phyloP scores from a whole-genome alignment of 202 grass and related monocot genomes.

The Musa balbisiana region DNA sequence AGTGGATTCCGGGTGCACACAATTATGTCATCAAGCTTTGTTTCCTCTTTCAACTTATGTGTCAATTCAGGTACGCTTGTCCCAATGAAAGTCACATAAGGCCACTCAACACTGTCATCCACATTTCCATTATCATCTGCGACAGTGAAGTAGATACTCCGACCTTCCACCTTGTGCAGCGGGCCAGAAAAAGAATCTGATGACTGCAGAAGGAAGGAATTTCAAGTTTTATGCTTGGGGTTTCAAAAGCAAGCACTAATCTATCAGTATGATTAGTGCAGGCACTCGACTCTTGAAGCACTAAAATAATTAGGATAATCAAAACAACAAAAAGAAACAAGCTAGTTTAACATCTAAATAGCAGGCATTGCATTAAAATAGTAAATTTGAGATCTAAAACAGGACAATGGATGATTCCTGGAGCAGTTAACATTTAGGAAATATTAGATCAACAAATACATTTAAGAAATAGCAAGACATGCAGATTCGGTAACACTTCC shows the following conservation, averaged over 20 bases:
- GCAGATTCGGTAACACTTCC: background rate
- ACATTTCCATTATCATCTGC: constrained; percentile 50
- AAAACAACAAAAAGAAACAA: background rate
- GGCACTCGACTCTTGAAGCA: background rate
- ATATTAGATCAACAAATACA: background rate
- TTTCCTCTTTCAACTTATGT: constrained; percentile 44
- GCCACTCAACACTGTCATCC: constrained; percentile 15
- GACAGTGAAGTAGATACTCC: constrained; percentile 48
- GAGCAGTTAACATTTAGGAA: background rate
- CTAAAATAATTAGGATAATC: background rate
- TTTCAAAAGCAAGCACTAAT: background rate
- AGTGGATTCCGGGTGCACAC: constrained; percentile 48
- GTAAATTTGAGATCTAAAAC: background rate
- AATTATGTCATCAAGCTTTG: constrained; percentile 43
- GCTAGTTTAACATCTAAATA: too few relatives aligned
- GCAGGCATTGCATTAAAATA: background rate
- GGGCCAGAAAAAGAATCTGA: constrained; percentile 40
- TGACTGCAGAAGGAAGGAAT: constrained; percentile 29
- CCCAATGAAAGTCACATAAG: constrained; percentile 51
- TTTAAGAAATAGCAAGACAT: background rate
- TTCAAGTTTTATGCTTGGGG: background rate
- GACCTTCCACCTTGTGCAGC: constrained; percentile 57
- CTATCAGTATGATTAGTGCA: background rate
- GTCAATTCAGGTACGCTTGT: constrained; percentile 48
- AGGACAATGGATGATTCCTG: background rate